Base-by-base conservation (phyloP, 202 grass and related monocot genomes). In the Digitaria exilis region DNA sequence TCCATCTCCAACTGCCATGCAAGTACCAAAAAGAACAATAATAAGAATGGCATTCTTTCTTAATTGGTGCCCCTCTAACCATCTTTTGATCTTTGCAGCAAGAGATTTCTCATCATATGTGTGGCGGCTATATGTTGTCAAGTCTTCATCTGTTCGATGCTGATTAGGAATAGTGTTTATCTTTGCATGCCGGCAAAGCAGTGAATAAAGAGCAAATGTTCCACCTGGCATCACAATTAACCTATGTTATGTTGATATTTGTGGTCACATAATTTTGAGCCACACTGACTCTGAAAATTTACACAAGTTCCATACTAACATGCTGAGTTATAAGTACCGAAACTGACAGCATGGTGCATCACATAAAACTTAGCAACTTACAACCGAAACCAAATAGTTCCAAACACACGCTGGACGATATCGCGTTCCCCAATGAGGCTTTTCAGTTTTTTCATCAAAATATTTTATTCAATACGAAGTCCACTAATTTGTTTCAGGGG, bases 1-100 rank as follows among this genome's bases (percentile, higher is more conserved):
- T 62, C 92, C 92, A 94, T 94, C 92, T 79, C 92, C 92, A 85
- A 94, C 85, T 37, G 92, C 92, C 86, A 90, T 94, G 77, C 86
- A 91, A 69, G 92, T 85, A 48, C 89, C 92, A 80, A 94, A 84
- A 28, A 94, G 92, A 15, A 94, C 92, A 57, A 94, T 32, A 69
- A 94, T 76, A 82, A 94, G 92, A 82, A 94, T 83, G 37, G 21
- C 37, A 85, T 91, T 91, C 74, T 89, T 94, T 85, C 87, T 89
- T 35, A 87, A 77, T 18, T 80, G 29, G 61, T 89, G 73, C 10
- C 89, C 81, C 68, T 94, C 92, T 73, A 94, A 80, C 92, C 89
- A 94, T 57, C 69, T 81, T 86, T 94, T 91, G 17, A 91, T 75
- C 79, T 91, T 94, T 61, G 89, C 92, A 77, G 89, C 86, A 80